Conservation (phyloP, 1,284 basidiomycete species). For the Austroboletus novae-zelandiae region DNA sequence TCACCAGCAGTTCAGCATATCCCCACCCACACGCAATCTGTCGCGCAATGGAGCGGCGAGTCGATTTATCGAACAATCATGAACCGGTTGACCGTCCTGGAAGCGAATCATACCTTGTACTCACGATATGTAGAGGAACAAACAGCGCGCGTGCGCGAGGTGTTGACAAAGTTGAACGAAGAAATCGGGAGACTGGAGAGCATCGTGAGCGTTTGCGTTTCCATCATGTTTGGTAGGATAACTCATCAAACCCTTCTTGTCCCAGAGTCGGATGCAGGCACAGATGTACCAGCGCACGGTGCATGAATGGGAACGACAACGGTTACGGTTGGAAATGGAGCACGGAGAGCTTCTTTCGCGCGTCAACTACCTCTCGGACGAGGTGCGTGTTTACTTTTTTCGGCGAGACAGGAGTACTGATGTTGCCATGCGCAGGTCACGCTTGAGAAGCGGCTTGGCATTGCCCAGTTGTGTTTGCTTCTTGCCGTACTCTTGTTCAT, state of each 20-base stretch:
- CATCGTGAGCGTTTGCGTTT: conserved; percentile 51
- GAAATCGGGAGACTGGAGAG: conserved; percentile 78
- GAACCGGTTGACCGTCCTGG: conserved; percentile 85
- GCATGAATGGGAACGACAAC: conserved; percentile 69
- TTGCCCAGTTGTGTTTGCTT: conserved; percentile 79
- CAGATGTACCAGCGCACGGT: conserved; percentile 64
- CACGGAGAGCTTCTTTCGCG: conserved; percentile 62
- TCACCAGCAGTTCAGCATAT: conserved; percentile 3
- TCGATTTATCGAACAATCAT: conserved; percentile 97
- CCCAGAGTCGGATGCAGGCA: conserved; percentile 64
- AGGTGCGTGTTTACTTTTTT: conserved; percentile 45
- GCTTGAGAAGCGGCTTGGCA: conserved; percentile 80
- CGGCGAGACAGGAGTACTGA: conserved; percentile 1
- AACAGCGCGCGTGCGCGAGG: conserved; percentile 71
- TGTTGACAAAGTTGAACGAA: conserved; percentile 76
- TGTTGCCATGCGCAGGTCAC: conserved; percentile 49
- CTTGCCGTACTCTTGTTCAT: conserved; percentile 81
- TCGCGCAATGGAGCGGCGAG: conserved; percentile 56
- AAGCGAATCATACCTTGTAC: conserved; percentile 86
- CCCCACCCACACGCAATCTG: conserved; percentile 8
- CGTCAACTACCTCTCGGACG: conserved; percentile 71
- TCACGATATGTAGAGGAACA: conserved; percentile 92
- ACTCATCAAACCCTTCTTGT: neutral
- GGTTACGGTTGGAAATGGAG: conserved; percentile 66
- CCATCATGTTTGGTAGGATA: neutral